Percentiles rank a stretch among this genome's conserved stretches.
phyloP scores from a whole-genome alignment of 371 early-diverging fungal species.

The Smittium culicis region DNA sequence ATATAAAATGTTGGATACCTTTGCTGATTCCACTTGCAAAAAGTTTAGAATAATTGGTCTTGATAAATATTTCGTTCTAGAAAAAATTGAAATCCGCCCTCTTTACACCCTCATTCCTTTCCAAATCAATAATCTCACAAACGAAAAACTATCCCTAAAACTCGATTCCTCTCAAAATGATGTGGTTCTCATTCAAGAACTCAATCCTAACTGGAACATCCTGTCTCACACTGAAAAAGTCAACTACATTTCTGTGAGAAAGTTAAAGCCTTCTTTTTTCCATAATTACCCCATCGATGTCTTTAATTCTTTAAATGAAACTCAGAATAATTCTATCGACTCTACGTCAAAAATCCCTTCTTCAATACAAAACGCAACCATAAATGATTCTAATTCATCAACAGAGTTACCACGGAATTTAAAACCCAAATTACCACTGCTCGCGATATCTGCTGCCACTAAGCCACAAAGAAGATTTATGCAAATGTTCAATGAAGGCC shows the following conservation, averaged over 20 bases:
- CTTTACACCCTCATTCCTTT: conserved; percentile 27
- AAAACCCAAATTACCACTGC: background rate
- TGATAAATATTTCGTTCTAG: background rate
- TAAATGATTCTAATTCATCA: background rate
- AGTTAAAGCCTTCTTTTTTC: background rate
- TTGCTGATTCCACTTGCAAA: background rate
- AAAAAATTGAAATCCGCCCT: conserved; percentile 14
- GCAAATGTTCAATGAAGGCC: conserved; percentile 29
- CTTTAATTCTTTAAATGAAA: background rate
- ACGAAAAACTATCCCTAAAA: conserved; percentile 8
- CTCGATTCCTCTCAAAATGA: conserved; percentile 5
- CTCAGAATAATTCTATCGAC: background rate
- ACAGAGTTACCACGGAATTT: background rate
- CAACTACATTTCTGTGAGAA: background rate
- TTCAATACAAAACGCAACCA: background rate
- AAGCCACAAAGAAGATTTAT: conserved; percentile 20
- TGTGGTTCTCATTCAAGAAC: conserved; percentile 20
- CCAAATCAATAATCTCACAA: conserved; percentile 17
- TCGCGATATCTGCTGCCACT: conserved; percentile 1
- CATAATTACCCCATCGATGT: background rate
- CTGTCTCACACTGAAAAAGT: conserved; percentile 8
- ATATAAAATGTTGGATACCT: no score
- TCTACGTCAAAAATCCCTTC: background rate
- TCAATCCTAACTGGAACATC: conserved; percentile 27
- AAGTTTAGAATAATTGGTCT: background rate